phyloP scores from a whole-genome alignment of 2,329 filamentous ascomycete species.

The Nectriaceae sp. region DNA sequence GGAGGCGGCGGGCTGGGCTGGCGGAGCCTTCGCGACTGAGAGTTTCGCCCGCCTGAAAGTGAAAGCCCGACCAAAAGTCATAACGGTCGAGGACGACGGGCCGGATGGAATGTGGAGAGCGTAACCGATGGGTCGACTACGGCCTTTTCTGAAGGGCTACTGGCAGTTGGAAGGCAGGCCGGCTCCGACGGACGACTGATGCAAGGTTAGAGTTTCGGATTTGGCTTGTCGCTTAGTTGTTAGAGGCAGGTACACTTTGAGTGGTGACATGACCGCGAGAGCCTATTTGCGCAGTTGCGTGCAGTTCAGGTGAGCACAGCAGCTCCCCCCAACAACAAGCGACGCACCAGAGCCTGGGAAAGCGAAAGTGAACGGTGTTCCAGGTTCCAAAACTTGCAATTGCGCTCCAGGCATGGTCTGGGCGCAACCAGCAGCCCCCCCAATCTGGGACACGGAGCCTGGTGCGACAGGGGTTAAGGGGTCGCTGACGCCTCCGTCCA shows the following conservation, averaged over 20 bases:
- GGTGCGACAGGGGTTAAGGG: background rate
- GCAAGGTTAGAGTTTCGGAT: background rate
- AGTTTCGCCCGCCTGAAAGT: constrained; percentile 20
- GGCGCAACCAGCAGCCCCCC: background rate
- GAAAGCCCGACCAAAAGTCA: no score
- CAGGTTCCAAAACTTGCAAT: background rate
- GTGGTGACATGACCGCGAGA: background rate
- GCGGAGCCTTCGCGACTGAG: background rate
- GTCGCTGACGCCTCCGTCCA: background rate
- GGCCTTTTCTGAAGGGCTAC: background rate
- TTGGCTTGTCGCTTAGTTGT: background rate
- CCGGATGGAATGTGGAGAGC: constrained; percentile 22
- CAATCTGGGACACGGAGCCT: background rate
- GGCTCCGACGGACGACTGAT: background rate
- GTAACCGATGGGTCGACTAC: constrained; percentile 1
- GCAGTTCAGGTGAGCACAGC: no score
- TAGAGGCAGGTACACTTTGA: background rate
- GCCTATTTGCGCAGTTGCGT: background rate
- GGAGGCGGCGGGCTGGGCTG: background rate
- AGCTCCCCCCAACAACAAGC: no score
- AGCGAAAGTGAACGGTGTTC: background rate
- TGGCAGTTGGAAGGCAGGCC: no score
- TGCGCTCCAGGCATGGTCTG: background rate
- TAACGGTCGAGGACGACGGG: constrained; percentile 6
- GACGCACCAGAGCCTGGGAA: background rate